A percentile compares a stretch with the other conserved stretches of the same genome.
These are phyloP conservation scores for Rosa multiflora DNA, from an alignment of 306 rosid species.

Conservation along the genomic window DNA sequence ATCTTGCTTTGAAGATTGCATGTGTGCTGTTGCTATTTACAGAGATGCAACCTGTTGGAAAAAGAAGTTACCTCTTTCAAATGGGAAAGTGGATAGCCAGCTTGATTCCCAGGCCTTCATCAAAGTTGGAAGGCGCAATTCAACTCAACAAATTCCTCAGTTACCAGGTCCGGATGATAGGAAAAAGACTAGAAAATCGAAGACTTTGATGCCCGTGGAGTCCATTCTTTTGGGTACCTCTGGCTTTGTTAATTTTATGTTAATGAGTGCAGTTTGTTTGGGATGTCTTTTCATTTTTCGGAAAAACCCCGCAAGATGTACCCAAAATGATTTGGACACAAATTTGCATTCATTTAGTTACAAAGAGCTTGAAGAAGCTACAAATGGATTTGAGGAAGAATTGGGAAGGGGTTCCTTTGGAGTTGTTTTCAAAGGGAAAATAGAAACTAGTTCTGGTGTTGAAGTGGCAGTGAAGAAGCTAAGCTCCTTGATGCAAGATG, in stretches of 20 bases:
- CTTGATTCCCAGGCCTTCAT: constrained; percentile 10
- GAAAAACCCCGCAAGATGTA: background rate
- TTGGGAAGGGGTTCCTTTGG: constrained; percentile 41
- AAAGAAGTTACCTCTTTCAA: no score
- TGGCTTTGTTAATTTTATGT: background rate
- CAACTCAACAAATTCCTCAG: background rate
- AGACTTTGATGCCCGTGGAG: background rate
- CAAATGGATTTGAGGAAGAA: constrained; percentile 31
- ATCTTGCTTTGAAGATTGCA: constrained; percentile 6
- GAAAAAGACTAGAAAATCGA: background rate
- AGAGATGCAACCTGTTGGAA: no score
- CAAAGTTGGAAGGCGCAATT: constrained; percentile 17
- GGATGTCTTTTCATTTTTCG: constrained; percentile 7
- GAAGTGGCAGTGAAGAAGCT: constrained; percentile 34
- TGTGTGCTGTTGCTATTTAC: no score
- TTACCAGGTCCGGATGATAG: background rate
- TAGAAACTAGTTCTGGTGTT: background rate
- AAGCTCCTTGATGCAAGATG: background rate
- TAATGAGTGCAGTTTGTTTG: background rate
- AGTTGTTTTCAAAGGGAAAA: constrained; percentile 30
- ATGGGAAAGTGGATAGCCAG: background rate
- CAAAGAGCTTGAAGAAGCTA: constrained; percentile 34
- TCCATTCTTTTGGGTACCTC: constrained; percentile 19
- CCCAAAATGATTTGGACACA: background rate
- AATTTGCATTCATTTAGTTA: constrained; percentile 28